Percentiles rank a stretch among this genome's conserved stretches.
phyloP scores from a whole-genome alignment of 2,329 filamentous ascomycete species.

The Endothia cerciana region DNA sequence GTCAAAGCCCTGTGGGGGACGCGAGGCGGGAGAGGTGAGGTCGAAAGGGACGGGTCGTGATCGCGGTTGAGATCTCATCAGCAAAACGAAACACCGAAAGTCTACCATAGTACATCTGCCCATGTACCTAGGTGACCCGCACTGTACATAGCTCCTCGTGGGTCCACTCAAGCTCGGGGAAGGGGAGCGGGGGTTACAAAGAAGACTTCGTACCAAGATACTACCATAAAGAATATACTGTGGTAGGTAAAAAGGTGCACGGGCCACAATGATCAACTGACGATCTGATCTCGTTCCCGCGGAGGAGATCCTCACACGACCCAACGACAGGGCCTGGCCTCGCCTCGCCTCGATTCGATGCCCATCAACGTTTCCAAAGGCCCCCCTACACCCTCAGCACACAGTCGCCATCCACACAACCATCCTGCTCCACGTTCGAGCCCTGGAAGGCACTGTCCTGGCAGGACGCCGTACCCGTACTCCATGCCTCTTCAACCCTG shows the following conservation, averaged over 20 bases:
- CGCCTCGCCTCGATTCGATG: neutral
- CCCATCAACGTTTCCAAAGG: neutral
- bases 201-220: neutral
- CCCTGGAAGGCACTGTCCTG: neutral
- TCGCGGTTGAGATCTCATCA: neutral
- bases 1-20: neutral
- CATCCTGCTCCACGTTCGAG: neutral
- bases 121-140: neutral
- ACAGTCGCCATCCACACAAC: neutral
- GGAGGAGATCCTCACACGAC: neutral
- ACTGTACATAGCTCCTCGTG: neutral
- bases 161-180: neutral
- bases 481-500: constrained; percentile 1
- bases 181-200: neutral
- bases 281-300: neutral
- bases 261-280: neutral
- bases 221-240: no score
- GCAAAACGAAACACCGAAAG: neutral
- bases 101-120: neutral
- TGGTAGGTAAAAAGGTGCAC: neutral
- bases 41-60: neutral
- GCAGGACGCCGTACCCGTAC: neutral
- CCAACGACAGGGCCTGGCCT: neutral
- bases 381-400: neutral
- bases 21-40: neutral